These are phyloP conservation scores for Blastobotrys parvus DNA, from an alignment of 805 yeast species.

Conservation along the genomic window DNA sequence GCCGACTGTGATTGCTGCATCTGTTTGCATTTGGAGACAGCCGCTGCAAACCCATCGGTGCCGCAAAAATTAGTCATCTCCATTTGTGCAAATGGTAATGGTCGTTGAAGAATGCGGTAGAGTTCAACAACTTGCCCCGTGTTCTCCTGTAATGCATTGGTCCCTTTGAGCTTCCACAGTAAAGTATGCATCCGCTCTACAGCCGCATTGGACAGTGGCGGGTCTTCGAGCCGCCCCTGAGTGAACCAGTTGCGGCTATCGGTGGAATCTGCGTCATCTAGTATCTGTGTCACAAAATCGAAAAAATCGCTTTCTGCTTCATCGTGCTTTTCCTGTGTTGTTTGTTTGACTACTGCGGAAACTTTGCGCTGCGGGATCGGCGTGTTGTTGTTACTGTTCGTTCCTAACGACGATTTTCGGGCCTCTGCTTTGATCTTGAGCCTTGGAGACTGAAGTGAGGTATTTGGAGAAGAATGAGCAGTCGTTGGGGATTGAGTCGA, in stretches of 20 bases:
- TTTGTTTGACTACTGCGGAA: neutral
- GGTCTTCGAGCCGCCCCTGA: neutral
- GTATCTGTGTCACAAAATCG: neutral
- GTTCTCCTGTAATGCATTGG: neutral
- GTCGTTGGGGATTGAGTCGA: too few species aligned
- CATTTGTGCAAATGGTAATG: neutral
- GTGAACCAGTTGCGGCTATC: neutral
- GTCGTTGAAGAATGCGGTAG: neutral
- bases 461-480: too few species aligned
- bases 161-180: neutral
- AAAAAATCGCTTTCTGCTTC: neutral
- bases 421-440: too few species aligned
- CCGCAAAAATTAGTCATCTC: neutral
- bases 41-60: too few species aligned
- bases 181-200: neutral
- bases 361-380: neutral
- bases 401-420: too few species aligned
- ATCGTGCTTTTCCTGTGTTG: neutral
- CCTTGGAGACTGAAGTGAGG: too few species aligned
- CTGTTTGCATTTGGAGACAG: too few species aligned
- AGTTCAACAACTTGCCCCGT: neutral
- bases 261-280: neutral
- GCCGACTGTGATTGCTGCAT: neutral
- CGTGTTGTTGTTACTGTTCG: too few species aligned
- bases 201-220: neutral